Evolutionary conservation across 495 filamentous ascomycete genomes (phyloP).

Genomic region (Aspergillus leporis): DNA sequence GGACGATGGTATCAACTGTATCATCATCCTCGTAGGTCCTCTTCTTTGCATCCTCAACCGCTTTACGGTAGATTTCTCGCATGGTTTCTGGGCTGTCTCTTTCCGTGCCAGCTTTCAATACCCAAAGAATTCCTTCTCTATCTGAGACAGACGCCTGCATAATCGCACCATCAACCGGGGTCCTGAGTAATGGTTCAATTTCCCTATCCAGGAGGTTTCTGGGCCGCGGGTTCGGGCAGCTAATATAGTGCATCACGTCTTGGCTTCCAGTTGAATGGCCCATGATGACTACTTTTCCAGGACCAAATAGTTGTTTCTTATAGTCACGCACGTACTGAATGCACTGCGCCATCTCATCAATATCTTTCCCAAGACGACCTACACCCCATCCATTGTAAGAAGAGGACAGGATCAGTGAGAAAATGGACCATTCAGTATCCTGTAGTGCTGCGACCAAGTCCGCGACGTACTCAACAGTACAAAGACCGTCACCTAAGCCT

Average conservation of each 20-base stretch:
- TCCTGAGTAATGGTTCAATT: slow-evolving; percentile 29
- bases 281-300: slow-evolving; percentile 72
- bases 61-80: background rate
- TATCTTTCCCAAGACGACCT: slow-evolving; percentile 66
- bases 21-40: background rate
- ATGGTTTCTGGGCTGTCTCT: slow-evolving; percentile 16
- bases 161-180: slow-evolving; percentile 71
- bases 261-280: slow-evolving; percentile 87
- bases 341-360: slow-evolving; percentile 65
- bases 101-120: slow-evolving; percentile 31
- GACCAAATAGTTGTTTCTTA: slow-evolving; percentile 36
- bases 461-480: slow-evolving; percentile 62
- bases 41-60: background rate
- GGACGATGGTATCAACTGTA: slow-evolving; percentile 15
- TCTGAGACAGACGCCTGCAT: slow-evolving; percentile 81
- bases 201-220: slow-evolving; percentile 32
- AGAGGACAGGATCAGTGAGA: slow-evolving; percentile 60
- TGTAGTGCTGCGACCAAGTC: slow-evolving; percentile 55
- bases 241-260: slow-evolving; percentile 76
- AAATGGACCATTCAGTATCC: slow-evolving; percentile 59
- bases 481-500: slow-evolving; percentile 78
- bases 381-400: slow-evolving; percentile 74
- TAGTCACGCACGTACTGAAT: slow-evolving; percentile 65
- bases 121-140: slow-evolving; percentile 63
- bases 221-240: slow-evolving; percentile 35